Evolutionary conservation across 108 stramenopile species (phyloP), one percentile per base, ranked within the genome.

Genomic region (Nitzschia inconspicua): DNA sequence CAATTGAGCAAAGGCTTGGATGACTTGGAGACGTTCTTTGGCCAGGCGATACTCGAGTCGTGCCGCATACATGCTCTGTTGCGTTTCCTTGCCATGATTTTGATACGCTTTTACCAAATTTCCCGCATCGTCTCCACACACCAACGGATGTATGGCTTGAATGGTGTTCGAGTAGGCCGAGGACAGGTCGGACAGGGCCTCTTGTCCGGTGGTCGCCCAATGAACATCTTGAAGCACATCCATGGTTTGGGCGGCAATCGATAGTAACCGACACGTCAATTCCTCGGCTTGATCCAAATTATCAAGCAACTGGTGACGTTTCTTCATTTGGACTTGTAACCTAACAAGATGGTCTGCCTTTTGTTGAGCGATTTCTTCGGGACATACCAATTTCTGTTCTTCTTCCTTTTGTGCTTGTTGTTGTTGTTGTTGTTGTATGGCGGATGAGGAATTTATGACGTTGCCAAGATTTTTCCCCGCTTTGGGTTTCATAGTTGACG

Each of bases 1-100:
- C 27, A 68, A 24, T 18, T 29, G 41, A 10, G 57, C 18, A 19
- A 76, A 56, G 13, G 32, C 68, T 27, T 70, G 47, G 11, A 78
- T 27, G 2, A 78, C 77, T 1, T 78, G 42, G 43, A 58, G 41
- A 41, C 72, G 50, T 46, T 78, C 77, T 27, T 66, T 62, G 14
- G 77, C 72, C 23, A 78, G 44, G 28, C 77, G 54, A 66, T 68
- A 73, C 47, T 78, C 77, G 10, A 78, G 72, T 32, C 77, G 41
- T n/a, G 77, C 72, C n/a, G 72, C 72, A 28, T 78, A 78, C 77
- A 78, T 78, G 44, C 72, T 78, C 34, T 66, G 69, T 14, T 58
- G 67, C 7, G 61, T 59, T 36, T 68, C 61, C 23, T 27, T 57
- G 3, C 66, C 36, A 55, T 78, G 77, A 52, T 78, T 78, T 44